Percentiles rank a stretch among this genome's conserved stretches.
Conservation (phyloP, 2,329 filamentous ascomycete species). For the Chaetomium strumarium region DNA sequence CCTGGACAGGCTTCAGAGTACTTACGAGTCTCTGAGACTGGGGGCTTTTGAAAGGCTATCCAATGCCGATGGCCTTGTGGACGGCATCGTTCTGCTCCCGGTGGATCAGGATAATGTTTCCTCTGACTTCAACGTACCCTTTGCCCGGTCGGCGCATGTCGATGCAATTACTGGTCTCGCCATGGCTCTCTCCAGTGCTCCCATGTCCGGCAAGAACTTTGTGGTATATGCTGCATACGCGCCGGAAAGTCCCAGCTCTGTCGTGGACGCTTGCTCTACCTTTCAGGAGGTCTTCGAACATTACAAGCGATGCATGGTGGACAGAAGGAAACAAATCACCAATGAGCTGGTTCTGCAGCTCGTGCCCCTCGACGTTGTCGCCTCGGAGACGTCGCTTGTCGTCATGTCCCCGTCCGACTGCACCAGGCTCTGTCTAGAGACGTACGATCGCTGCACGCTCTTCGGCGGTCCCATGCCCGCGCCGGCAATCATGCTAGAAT, state of each 20-base stretch:
- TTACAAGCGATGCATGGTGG: constrained; percentile 47
- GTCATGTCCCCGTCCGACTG: constrained; percentile 57
- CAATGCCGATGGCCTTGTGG: constrained; percentile 37
- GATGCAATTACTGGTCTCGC: constrained; percentile 46
- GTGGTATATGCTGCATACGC: constrained; percentile 74
- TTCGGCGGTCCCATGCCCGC: constrained; percentile 54
- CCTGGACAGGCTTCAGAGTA: constrained; percentile 59
- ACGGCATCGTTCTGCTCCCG: constrained; percentile 38
- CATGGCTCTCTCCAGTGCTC: constrained; percentile 39
- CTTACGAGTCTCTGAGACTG: constrained; percentile 69
- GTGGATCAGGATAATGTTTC: constrained; percentile 37
- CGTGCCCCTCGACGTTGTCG: constrained; percentile 61
- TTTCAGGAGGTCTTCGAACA: constrained; percentile 68
- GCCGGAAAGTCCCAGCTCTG: constrained; percentile 52
- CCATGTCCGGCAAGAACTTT: constrained; percentile 51
- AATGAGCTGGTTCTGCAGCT: constrained; percentile 75
- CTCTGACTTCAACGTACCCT: constrained; percentile 36
- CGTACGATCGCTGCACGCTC: constrained; percentile 67
- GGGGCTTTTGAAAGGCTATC: constrained; percentile 55
- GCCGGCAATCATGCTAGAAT: constrained; percentile 67
- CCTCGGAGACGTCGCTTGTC: constrained; percentile 56
- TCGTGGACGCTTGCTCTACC: constrained; percentile 65
- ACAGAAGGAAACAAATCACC: constrained; percentile 40
- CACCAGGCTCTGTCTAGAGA: constrained; percentile 61
- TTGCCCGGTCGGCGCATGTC: constrained; percentile 40